These are phyloP conservation scores for Aspergillus chevalieri DNA, from an alignment of 2,329 filamentous ascomycete species.

Conservation along the genomic window DNA sequence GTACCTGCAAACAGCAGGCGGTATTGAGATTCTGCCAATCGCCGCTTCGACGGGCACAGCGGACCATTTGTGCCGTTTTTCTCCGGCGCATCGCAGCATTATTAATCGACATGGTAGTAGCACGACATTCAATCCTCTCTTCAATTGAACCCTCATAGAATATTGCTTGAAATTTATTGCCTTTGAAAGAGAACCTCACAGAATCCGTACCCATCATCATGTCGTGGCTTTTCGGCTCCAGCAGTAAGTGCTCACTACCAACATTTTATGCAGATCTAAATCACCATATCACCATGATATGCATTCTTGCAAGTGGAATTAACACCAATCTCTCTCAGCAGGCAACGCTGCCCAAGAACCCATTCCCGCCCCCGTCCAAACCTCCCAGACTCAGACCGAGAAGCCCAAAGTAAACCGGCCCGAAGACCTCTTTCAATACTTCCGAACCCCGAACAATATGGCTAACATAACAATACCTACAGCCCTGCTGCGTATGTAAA, in stretches of 20 bases:
- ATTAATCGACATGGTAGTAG: conserved; percentile 12
- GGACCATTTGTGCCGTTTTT: conserved; percentile 16
- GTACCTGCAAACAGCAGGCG: background rate
- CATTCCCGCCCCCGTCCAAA: conserved; percentile 14
- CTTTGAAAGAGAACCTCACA: too few relatives aligned
- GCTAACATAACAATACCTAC: conserved; percentile 5
- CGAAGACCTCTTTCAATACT: background rate
- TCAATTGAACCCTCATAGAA: conserved; percentile 1
- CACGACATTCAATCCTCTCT: background rate
- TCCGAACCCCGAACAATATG: background rate
- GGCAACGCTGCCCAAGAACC: conserved; percentile 7
- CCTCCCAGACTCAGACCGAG: conserved; percentile 20
- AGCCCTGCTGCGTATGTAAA: conserved; percentile 98
- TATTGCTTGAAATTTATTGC: background rate
- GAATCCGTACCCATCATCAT: conserved; percentile 11
- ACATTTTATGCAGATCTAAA: background rate
- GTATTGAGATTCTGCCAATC: conserved; percentile 9
- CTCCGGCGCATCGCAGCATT: conserved; percentile 7
- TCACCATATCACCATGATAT: background rate
- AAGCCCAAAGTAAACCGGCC: conserved; percentile 33
- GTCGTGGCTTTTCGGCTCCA: conserved; percentile 34
- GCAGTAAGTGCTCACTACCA: conserved; percentile 16
- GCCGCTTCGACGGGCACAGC: conserved; percentile 13
- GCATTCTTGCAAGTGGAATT: background rate
- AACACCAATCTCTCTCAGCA: background rate